Evolutionary conservation across 192 early-diverging fungal species (phyloP).

Genomic region (Haplosporangium gracile): DNA sequence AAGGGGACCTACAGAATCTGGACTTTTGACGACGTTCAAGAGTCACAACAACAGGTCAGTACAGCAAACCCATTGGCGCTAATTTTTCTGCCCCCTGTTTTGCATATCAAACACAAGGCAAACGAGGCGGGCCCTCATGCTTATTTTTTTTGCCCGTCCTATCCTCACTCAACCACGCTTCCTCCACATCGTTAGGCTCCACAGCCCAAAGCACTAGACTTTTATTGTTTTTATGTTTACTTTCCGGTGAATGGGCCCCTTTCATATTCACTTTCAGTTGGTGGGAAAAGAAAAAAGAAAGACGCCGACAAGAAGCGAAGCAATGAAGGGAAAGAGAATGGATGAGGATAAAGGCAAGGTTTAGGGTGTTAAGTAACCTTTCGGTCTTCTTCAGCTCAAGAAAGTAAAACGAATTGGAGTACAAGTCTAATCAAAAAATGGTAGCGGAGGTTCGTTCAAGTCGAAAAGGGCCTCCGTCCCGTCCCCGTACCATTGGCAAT

Average conservation of each 20-base stretch:
- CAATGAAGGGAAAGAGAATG: not conserved
- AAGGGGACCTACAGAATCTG: not conserved
- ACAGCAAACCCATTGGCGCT: not conserved
- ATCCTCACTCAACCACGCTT: not conserved
- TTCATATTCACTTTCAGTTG: no score
- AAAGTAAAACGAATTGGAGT: not conserved
- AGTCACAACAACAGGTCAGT: not conserved
- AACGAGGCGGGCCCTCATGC: not conserved
- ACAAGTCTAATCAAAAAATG: not conserved
- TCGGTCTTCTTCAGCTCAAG: not conserved
- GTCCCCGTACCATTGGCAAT: not conserved
- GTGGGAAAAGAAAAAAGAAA: no score
- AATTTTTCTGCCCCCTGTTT: not conserved
- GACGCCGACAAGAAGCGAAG: no score
- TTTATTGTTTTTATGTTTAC: not conserved
- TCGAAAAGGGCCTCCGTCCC: not conserved
- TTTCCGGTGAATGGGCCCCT: not conserved
- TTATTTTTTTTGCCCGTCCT: conserved; percentile 5
- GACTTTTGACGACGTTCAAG: not conserved
- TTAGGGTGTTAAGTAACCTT: not conserved
- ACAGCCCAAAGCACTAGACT: not conserved
- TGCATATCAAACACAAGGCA: not conserved
- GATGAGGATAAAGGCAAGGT: not conserved
- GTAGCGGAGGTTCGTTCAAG: not conserved
- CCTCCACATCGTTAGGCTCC: not conserved